These are phyloP conservation scores for Aureobasidium sp. DNA, from an alignment of 2,329 filamentous ascomycete species.

Conservation along the genomic window DNA sequence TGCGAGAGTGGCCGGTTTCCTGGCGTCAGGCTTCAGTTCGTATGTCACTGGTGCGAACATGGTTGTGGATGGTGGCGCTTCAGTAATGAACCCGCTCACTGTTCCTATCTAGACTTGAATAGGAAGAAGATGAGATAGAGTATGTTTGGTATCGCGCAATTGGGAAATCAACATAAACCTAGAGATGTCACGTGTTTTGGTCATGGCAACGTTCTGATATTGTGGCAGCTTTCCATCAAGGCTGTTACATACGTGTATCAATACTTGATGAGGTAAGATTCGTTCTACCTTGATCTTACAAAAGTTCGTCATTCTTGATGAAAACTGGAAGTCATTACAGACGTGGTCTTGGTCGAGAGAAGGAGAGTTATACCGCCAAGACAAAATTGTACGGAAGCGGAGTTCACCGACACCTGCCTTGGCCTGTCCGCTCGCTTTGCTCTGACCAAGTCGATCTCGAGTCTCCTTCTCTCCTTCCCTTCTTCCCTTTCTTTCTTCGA, in stretches of 20 bases:
- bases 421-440: neutral
- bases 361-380: neutral
- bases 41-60: constrained; percentile 58
- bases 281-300: no score
- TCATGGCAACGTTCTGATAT: neutral
- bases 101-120: constrained; percentile 22
- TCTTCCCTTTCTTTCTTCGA: neutral
- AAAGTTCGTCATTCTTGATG: no score
- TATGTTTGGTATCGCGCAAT: neutral
- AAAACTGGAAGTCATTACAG: neutral
- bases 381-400: neutral
- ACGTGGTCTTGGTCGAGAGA: neutral
- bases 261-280: no score
- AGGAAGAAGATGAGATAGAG: neutral
- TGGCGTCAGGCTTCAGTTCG: constrained; percentile 56
- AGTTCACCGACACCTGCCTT: neutral
- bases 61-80: constrained; percentile 55
- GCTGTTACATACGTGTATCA: no score
- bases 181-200: neutral
- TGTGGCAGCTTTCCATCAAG: no score
- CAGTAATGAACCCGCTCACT: constrained; percentile 30
- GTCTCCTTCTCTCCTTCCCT: neutral
- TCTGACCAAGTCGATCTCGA: neutral
- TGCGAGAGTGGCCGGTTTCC: constrained; percentile 53
- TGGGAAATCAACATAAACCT: neutral